Conservation (phyloP, 2,329 filamentous ascomycete genomes). For the Corynespora cassiicola region DNA sequence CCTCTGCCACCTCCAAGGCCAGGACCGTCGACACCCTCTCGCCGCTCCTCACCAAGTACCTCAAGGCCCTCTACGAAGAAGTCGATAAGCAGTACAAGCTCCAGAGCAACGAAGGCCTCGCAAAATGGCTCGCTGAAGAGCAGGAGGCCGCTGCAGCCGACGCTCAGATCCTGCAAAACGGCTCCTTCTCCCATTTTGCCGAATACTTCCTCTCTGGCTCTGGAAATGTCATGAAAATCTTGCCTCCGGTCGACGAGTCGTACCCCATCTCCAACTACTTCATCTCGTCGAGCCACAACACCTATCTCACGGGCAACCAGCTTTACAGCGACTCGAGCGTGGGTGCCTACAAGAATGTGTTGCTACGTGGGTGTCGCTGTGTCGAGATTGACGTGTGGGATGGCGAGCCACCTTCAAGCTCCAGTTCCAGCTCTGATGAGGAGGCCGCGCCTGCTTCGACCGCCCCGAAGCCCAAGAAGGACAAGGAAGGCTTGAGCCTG, state of each 20-base stretch:
- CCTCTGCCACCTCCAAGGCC: conserved; percentile 33
- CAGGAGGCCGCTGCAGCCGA: conserved; percentile 31
- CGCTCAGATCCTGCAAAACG: conserved; percentile 32
- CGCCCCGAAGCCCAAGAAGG: conserved; percentile 32
- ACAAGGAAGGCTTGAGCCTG: conserved; percentile 32
- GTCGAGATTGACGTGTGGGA: conserved; percentile 98
- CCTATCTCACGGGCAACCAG: conserved; percentile 88
- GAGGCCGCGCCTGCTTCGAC: conserved; percentile 30
- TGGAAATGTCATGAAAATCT: conserved; percentile 54
- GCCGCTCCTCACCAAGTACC: conserved; percentile 31
- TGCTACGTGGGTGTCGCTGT: conserved; percentile 81
- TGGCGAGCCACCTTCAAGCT: conserved; percentile 60
- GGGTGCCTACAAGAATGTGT: conserved; percentile 78
- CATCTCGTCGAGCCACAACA: conserved; percentile 94
- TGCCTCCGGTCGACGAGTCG: conserved; percentile 60
- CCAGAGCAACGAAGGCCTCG: conserved; percentile 34
- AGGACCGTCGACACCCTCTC: conserved; percentile 38
- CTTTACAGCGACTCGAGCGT: conserved; percentile 78
- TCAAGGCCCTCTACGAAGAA: conserved; percentile 36
- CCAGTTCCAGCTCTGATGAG: conserved; percentile 48
- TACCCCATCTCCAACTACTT: conserved; percentile 87
- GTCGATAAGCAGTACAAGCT: conserved; percentile 37
- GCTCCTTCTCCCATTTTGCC: conserved; percentile 38
- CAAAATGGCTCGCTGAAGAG: conserved; percentile 39
- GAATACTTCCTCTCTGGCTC: conserved; percentile 55